phyloP scores from a whole-genome alignment of 1,284 basidiomycete species.

The Xerocomus amazonicus region DNA sequence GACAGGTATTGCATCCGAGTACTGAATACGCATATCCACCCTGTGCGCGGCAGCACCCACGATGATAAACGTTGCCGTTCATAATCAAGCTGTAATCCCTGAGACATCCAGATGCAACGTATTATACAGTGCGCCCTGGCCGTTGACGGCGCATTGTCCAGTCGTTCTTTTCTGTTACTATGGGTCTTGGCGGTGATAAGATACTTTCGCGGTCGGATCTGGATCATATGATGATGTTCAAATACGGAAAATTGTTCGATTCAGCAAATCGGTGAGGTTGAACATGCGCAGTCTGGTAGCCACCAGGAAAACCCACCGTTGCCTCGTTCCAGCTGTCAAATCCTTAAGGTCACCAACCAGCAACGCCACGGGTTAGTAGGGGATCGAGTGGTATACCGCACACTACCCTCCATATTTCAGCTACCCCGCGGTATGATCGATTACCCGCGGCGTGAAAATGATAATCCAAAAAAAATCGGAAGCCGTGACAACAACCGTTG shows the following conservation, averaged over 20 bases:
- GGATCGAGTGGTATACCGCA: background rate
- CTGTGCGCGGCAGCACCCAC: background rate
- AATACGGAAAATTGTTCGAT: background rate
- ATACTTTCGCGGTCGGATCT: background rate
- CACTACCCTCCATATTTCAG: background rate
- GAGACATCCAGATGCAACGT: background rate
- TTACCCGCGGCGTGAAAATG: constrained; percentile 1
- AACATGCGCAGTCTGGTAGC: too few relatives aligned
- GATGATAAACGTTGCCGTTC: background rate
- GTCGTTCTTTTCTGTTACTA: background rate
- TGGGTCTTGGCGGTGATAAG: background rate
- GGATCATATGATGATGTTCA: background rate
- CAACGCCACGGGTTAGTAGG: background rate
- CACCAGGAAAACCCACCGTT: background rate
- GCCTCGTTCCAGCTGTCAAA: background rate
- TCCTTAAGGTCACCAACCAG: background rate
- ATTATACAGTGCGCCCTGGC: background rate
- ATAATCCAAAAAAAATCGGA: background rate
- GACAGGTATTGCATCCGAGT: background rate
- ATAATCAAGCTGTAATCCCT: background rate
- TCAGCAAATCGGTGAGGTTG: background rate
- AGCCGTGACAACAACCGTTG: too few relatives aligned
- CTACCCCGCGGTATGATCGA: constrained; percentile 4
- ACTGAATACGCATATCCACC: background rate
- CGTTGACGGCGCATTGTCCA: background rate